Base-by-base conservation (phyloP, 163 green algal genomes). In the Picocystis sp. region DNA sequence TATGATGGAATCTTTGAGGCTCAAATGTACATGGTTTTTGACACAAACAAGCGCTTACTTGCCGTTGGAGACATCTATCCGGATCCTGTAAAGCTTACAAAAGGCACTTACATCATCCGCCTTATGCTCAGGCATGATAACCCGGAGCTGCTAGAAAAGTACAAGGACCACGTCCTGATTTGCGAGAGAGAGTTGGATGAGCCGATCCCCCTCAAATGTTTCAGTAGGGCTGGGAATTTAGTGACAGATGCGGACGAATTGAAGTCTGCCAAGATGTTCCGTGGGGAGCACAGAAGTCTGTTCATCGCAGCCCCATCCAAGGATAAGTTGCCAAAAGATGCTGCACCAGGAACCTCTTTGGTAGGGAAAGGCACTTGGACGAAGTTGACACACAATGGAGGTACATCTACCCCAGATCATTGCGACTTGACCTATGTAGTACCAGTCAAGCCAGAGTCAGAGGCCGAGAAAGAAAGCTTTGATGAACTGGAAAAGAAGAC, bases 321-420 rank as follows among this genome's bases (percentile, higher is more conserved):
- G 11, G 75, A 82, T 66, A 87, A 86, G 53, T 62, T 90, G 51
- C 76, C 79, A 41, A 87, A 87, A 65, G 80, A 87, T 42, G 76
- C 68, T 2, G 63, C 43, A 10, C 17, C 72, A 55, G 81, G 81
- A 14, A 21, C 50, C 19, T 24, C 19, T 5, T 22, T 61, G 8
- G n/a, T 22, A 22, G 55, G 55, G 2, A 61, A 15, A 33, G 6
- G 48, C 23, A 47, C n/a, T 19, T 52, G 22, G 55, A 48, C 46
- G 21, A 53, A 53, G 47, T 15, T 53, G 47, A 33, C 47, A 33
- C 15, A 44, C 17, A 21, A 53, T 5, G 47, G 47, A 11, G 15
- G 47, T 34, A 14, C n/a, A 19, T 3, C 24, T 13, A 53, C 47
- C 5, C n/a, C 24, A 33, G n/a, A 19, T 29, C 22, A 15, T 22